Evolutionary conservation across 2,329 filamentous ascomycete species (phyloP), one percentile per base, ranked within the genome.

Genomic region (Cladosporium sp.): DNA sequence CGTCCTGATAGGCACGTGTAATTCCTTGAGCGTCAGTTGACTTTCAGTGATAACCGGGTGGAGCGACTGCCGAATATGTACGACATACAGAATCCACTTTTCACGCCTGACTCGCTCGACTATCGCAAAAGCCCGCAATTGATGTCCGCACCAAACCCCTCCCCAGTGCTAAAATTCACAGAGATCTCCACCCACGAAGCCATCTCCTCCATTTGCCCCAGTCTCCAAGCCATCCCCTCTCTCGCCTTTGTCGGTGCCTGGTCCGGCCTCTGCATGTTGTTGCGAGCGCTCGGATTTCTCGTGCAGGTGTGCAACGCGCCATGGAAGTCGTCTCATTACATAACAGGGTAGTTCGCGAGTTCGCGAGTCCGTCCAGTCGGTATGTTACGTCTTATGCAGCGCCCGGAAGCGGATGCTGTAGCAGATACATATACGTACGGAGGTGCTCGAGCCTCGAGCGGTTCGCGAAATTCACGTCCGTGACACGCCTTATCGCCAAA

Each of bases 71-170:
- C 56, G 56, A 35, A 55, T 52, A 52, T 62, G 59, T 37, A 62
- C 46, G 46, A 63, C 50, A 63, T 63, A 56, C 21, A 33, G n/a
- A 63, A 63, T 63, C 61, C 61, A 63, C 61, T 31, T 46, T 46
- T 12, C 35, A 56, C 35, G 29, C 52, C 35, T 23, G 18, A 59
- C 35, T 26, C 35, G 29, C 52, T 56, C 14, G 18, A 59, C 35
- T 26, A 23, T 29, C 35, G 21, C 21, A n/a, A 35, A 50, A 62
- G 37, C 44, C 59, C 59, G 31, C 59, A 62, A 62, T 62, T 26
- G 40, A 35, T 62, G 50, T n/a, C 46, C 26, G 26, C 44, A 28
- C 59, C 59, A 40, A 31, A 53, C 12, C 35, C 61, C 61, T 63
- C 61, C 61, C 55, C 61, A 46, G n/a, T 44, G 23, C 50, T 53